Conservation (phyloP, 352 stramenopile species). For the Thalassiosira exigua region DNA sequence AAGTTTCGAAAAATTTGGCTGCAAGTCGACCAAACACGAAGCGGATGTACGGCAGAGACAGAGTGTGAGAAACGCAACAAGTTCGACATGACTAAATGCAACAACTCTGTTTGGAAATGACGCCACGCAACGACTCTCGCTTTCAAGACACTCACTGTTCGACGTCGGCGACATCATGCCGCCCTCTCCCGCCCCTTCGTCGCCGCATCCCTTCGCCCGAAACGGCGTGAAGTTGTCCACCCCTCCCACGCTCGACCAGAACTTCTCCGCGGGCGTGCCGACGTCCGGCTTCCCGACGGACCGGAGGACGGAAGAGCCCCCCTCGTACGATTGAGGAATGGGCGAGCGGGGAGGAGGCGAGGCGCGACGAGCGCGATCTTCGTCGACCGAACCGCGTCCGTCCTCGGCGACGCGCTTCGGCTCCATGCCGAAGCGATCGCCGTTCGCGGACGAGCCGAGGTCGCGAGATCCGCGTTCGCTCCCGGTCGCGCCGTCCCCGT, state of each 20-base stretch:
- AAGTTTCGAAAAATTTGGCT: constrained; percentile 46
- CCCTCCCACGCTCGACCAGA: constrained; percentile 39
- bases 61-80: no score
- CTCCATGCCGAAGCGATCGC: constrained; percentile 19
- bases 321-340: constrained; percentile 19
- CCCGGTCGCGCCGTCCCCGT: neutral
- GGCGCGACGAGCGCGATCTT: no score
- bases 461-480: neutral
- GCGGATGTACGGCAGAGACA: neutral
- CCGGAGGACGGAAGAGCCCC: constrained; percentile 19
- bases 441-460: neutral
- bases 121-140: neutral
- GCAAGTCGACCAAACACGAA: constrained; percentile 2
- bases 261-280: constrained; percentile 45
- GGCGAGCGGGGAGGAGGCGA: constrained; percentile 29
- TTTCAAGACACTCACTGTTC: constrained; percentile 51
- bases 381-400: constrained; percentile 11
- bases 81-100: no score
- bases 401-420: constrained; percentile 42
- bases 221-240: constrained; percentile 49
- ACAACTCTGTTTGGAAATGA: no score
- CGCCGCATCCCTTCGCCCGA: constrained; percentile 4
- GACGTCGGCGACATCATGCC: constrained; percentile 39
- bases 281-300: no score
- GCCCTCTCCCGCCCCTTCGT: neutral